Evolutionary conservation across 2,329 filamentous ascomycete species (phyloP).

Genomic region (Hortaea sp.): DNA sequence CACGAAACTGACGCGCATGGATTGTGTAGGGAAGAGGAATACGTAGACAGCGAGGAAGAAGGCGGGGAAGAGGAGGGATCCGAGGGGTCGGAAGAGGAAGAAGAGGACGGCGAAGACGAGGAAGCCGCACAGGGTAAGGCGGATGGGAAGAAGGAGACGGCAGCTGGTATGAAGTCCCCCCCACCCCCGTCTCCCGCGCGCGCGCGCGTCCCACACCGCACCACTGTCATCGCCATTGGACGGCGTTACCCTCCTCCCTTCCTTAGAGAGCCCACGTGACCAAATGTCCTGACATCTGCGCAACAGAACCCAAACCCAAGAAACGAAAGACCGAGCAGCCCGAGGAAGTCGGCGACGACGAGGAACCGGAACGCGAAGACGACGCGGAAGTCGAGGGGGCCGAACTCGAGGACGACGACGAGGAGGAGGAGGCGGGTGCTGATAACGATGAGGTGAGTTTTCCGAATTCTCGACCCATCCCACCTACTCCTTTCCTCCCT

Average conservation of each 20-base stretch:
- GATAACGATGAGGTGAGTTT: constrained; percentile 11
- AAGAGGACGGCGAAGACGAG: constrained; percentile 4
- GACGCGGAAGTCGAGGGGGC: constrained; percentile 12
- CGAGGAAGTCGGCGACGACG: constrained; percentile 12
- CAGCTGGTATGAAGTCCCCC: neutral
- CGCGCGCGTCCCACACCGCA: neutral
- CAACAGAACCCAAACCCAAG: constrained; percentile 17
- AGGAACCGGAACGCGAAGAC: constrained; percentile 7
- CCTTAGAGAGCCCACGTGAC: too few species aligned
- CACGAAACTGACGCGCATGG: too few species aligned
- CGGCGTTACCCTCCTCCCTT: too few species aligned
- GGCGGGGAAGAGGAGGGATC: constrained; percentile 3
- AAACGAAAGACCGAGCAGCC: constrained; percentile 21
- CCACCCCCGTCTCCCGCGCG: neutral
- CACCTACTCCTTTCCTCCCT: too few species aligned
- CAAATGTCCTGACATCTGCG: neutral
- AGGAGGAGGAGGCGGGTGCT: constrained; percentile 7
- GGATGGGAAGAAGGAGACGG: neutral
- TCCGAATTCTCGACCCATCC: neutral
- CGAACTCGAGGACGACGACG: constrained; percentile 11
- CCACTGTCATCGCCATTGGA: too few species aligned
- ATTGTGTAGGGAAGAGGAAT: constrained; percentile 1
- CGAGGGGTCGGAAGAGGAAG: constrained; percentile 3
- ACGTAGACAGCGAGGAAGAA: constrained; percentile 4
- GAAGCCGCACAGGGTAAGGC: neutral